Base-by-base conservation (phyloP, 2,329 filamentous ascomycete species). In the Cladophialophora immunda region DNA sequence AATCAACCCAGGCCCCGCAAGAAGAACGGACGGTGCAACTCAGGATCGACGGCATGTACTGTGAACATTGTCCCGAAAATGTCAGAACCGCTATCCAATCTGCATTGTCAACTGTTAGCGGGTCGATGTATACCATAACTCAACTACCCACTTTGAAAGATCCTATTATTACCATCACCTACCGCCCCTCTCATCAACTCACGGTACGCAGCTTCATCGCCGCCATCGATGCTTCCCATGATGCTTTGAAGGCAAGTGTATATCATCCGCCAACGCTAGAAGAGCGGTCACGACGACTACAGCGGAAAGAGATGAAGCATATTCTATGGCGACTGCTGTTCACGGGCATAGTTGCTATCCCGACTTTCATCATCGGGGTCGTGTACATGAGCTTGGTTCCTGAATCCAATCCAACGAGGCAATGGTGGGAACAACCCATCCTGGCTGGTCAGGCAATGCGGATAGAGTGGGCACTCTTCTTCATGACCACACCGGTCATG, bases 371-470 rank as follows among this genome's bases (percentile, higher is more conserved):
- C 58, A 88, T 97, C 45, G 94, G 94, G 2, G 92, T 97, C 61
- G 89, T 97, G 1, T 97, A 92, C 80, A 97, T 97, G 94, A 92
- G 87, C 68, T 83, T 97, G 0, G 85, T 97, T 0, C 82, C 89
- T 0, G 77, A 83, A 2, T 78, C 83, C 1, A 85, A 93, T 71
- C 71, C 78, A 0, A 83, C 84, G 13, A 88, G 89, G 64, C 81
- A 82, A 68, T 92, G 87, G 72, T 80, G 96, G 53, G 93, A 93
- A 86, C 76, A 84, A 68, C 87, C 89, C 0, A 90, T 92, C 82
- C 86, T 85, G 71, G 87, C 86, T 2, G 92, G 92, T 0, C 83
- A 82, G 54, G 89, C 94, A 61, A 92, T 87, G 70, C 88, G 93
- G 25, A 85, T 90, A 5, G 92, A 94, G 77, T 91, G 94, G 81